A percentile compares a stretch with the other conserved stretches of the same genome.
phyloP scores from a whole-genome alignment of 352 stramenopile species.

The Phytophthora crassamura region DNA sequence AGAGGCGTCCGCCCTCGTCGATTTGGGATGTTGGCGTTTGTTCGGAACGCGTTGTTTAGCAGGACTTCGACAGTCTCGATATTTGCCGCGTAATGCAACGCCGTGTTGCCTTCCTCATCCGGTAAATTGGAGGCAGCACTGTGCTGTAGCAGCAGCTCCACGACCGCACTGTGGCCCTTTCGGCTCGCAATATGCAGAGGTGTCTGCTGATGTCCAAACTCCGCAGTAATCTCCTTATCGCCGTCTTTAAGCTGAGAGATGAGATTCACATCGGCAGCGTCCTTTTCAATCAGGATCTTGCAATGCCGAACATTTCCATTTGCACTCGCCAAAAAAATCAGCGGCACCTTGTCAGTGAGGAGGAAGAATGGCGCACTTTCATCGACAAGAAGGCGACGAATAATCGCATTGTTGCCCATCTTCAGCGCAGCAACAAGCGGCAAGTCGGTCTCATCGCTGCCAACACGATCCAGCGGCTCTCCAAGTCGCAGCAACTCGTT shows the following conservation, averaged over 20 bases:
- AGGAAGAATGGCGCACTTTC: constrained; percentile 75
- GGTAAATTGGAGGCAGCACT: constrained; percentile 77
- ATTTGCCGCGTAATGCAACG: constrained; percentile 73
- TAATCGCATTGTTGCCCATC: constrained; percentile 78
- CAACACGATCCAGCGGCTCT: constrained; percentile 57
- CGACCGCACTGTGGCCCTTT: constrained; percentile 66
- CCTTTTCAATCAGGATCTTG: constrained; percentile 70
- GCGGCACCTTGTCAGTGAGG: constrained; percentile 77
- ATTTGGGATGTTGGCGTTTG: constrained; percentile 87
- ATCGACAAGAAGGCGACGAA: constrained; percentile 74
- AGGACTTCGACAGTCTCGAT: constrained; percentile 73
- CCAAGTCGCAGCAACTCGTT: constrained; percentile 71
- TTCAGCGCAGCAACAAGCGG: constrained; percentile 76
- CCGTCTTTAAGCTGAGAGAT: constrained; percentile 81
- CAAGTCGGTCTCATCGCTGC: constrained; percentile 58
- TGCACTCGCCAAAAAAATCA: constrained; percentile 77
- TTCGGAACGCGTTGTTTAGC: constrained; percentile 62
- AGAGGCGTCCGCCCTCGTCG: constrained; percentile 71
- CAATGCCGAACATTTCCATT: constrained; percentile 79
- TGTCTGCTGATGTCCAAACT: constrained; percentile 77
- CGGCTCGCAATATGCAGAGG: constrained; percentile 82
- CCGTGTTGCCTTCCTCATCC: constrained; percentile 84
- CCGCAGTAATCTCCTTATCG: constrained; percentile 77
- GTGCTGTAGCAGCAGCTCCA: constrained; percentile 70
- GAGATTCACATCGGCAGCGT: constrained; percentile 71